These are phyloP conservation scores for Kuraishia hungarica DNA, from an alignment of 805 yeast species.

Conservation along the genomic window DNA sequence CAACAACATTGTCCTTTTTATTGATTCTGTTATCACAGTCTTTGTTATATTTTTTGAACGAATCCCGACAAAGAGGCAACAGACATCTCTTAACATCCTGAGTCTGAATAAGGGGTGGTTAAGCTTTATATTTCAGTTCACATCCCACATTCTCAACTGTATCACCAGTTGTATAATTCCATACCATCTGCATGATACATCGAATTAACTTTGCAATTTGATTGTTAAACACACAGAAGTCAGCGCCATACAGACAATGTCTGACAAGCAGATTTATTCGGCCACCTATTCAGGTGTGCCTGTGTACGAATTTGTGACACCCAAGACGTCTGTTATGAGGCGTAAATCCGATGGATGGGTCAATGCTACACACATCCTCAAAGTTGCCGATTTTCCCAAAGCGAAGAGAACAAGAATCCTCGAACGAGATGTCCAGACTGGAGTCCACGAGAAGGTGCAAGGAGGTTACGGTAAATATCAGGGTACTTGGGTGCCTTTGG, in stretches of 20 bases:
- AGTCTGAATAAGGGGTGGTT: neutral
- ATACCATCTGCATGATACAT: neutral
- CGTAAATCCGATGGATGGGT: slow-evolving; percentile 74
- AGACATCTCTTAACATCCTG: neutral
- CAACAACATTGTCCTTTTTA: no score
- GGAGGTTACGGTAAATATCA: slow-evolving; percentile 97
- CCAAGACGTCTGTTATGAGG: slow-evolving; percentile 71
- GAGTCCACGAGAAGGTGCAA: slow-evolving; percentile 86
- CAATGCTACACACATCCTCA: slow-evolving; percentile 91
- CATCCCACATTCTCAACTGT: neutral
- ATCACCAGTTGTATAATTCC: neutral
- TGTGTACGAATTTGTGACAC: slow-evolving; percentile 67
- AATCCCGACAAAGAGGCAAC: neutral
- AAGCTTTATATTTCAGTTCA: neutral
- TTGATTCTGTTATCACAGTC: no score
- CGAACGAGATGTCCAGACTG: slow-evolving; percentile 88
- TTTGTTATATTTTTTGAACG: no score
- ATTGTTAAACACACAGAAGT: neutral
- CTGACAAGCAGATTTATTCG: slow-evolving; percentile 42
- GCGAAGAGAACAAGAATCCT: slow-evolving; percentile 88
- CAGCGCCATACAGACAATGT: neutral
- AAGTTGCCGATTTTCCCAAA: slow-evolving; percentile 90
- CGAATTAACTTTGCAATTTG: neutral
- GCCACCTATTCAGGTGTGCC: slow-evolving; percentile 78
- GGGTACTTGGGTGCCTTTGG: slow-evolving; percentile 93